A percentile compares a stretch with the other conserved stretches of the same genome.
Conservation (phyloP, 164 flowering plant genomes). For the Annona cherimola region DNA sequence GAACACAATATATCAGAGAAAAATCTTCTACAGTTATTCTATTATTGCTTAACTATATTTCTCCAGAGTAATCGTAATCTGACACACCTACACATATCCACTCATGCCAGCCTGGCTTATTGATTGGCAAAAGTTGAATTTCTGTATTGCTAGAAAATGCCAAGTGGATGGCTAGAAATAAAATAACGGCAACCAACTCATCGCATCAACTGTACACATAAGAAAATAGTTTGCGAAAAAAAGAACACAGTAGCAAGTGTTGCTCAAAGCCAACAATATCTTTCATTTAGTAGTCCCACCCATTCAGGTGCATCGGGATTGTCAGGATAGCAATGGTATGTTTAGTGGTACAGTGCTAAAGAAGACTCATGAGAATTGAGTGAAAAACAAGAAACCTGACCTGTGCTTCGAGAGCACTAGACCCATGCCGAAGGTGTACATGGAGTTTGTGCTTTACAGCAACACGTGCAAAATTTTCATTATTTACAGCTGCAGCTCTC, state of each 20-base stretch:
- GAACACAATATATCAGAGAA: background rate
- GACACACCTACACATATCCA: background rate
- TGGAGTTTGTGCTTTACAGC: slow-evolving; percentile 92
- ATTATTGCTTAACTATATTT: background rate
- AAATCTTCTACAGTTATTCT: background rate
- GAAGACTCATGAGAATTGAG: background rate
- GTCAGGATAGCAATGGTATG: background rate
- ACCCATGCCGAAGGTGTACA: slow-evolving; percentile 94
- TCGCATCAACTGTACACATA: background rate
- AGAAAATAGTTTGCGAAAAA: no score
- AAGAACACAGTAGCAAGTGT: no score
- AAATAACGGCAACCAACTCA: background rate
- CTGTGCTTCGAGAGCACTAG: slow-evolving; percentile 95
- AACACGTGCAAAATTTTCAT: slow-evolving; percentile 97
- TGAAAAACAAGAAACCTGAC: slow-evolving; percentile 24
- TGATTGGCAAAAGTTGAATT: background rate
- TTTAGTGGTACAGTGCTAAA: background rate
- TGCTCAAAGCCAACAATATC: no score
- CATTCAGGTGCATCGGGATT: no score
- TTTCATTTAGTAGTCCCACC: no score
- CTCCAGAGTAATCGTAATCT: background rate
- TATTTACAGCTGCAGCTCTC: slow-evolving; percentile 99
- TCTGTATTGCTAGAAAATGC: background rate
- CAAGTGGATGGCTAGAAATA: background rate
- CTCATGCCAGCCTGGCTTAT: background rate